Evolutionary conservation across 2,329 filamentous ascomycete genomes (phyloP), one percentile per base, ranked within the genome.

Genomic region (Westerdykella sp.): DNA sequence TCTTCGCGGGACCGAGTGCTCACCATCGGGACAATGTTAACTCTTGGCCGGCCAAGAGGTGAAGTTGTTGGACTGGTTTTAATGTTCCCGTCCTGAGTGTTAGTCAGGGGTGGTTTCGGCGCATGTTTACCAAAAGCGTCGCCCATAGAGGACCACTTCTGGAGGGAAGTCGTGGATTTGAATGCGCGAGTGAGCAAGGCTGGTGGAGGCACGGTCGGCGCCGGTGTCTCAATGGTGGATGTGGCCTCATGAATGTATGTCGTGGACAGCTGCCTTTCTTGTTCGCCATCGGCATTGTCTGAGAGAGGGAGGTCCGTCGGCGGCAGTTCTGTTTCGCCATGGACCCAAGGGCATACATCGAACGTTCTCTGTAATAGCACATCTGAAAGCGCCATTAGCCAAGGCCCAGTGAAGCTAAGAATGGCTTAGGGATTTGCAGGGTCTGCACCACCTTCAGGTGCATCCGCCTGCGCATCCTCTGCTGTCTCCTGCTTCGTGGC

Each of bases 371-470:
- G 49, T 6, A 50, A 49, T 35, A 18, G 32, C 30, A 54, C 34
- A 35, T 52, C 59, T 63, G 44, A 36, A 10, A 40, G n/a, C 5
- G 28, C 13, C 36, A 59, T 65, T 51, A 64, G 61, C 57, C 56
- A 45, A 44, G 44, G 46, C 38, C 39, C 42, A 41, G 37, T 39
- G 11, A 42, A 23, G 44, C 40, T 43, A 50, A 40, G 38, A 44
- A 53, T 44, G 45, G 44, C 31, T 35, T 46, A 39, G 53, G 41
- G 51, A 47, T 60, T 53, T 48, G 62, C 54, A 52, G 62, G 57
- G 41, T 54, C 52, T 38, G 55, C 54, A 57, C 57, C 62, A 60
- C 57, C 60, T 62, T 65, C 63, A 55, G 57, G 49, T 46, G 59
- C 49, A 39, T 49, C 40, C 16, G 47, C 48, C 46, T 46, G 44